Conservation (phyloP, 192 early-diverging fungal species). For the Backusella liffmaniae region DNA sequence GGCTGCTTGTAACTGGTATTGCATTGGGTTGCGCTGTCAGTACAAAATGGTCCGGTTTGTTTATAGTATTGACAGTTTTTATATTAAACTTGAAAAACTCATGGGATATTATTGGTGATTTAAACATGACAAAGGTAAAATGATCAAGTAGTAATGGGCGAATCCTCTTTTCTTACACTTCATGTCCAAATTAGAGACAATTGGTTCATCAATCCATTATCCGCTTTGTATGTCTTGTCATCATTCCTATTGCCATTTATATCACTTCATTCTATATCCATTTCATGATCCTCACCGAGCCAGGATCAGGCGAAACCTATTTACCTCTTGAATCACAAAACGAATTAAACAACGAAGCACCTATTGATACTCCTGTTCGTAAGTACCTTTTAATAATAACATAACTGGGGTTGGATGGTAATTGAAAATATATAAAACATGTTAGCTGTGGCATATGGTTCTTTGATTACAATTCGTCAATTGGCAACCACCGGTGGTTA, state of each 20-base stretch:
- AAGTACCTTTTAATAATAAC: constrained; percentile 18
- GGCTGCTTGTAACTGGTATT: constrained; percentile 81
- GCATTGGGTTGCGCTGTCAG: constrained; percentile 70
- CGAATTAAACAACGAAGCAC: constrained; percentile 66
- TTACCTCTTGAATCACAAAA: constrained; percentile 90
- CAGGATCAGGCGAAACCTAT: constrained; percentile 91
- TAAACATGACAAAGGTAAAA: constrained; percentile 45
- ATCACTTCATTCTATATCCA: constrained; percentile 87
- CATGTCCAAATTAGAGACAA: background rate
- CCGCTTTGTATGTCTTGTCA: constrained; percentile 79
- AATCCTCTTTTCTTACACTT: background rate
- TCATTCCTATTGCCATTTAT: constrained; percentile 77
- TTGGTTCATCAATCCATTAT: constrained; percentile 73
- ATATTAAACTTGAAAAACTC: constrained; percentile 80
- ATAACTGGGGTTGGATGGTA: background rate
- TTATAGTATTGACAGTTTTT: constrained; percentile 84
- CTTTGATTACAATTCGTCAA: constrained; percentile 63
- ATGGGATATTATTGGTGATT: constrained; percentile 81
- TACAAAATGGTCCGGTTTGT: constrained; percentile 95
- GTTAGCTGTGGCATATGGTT: constrained; percentile 64
- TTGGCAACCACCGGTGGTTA: constrained; percentile 72
- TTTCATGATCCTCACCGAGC: constrained; percentile 72
- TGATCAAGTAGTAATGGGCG: background rate
- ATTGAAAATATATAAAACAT: background rate
- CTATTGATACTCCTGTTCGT: constrained; percentile 49